Evolutionary conservation across 2,329 filamentous ascomycete genomes (phyloP).

Genomic region (Neonectria magnoliae): DNA sequence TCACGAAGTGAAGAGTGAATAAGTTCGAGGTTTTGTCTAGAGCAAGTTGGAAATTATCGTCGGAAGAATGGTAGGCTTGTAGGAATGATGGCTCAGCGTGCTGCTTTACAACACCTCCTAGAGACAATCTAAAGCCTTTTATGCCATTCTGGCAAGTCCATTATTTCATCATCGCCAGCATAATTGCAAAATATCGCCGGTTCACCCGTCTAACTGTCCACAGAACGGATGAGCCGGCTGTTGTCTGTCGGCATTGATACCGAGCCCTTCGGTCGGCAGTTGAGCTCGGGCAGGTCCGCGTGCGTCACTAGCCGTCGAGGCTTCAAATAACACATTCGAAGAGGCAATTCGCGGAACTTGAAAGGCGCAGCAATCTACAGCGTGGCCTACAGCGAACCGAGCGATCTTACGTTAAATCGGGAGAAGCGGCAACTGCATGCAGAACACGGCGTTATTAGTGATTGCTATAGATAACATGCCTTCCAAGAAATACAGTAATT

Average conservation of each 20-base stretch:
- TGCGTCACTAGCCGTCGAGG: background rate
- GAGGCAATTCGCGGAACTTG: background rate
- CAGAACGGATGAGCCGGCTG: background rate
- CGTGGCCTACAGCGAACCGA: background rate
- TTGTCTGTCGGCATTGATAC: background rate
- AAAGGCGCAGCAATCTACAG: background rate
- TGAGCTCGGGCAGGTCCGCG: background rate
- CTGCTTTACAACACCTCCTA: background rate
- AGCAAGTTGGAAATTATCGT: background rate
- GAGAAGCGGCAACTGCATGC: background rate
- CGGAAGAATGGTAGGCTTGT: background rate
- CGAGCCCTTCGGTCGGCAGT: background rate
- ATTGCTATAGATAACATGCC: too few species aligned
- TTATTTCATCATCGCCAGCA: too few species aligned
- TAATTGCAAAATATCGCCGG: background rate
- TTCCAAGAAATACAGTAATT: background rate
- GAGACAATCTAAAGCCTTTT: background rate
- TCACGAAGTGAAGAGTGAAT: background rate
- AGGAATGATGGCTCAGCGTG: background rate
- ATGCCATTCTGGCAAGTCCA: background rate
- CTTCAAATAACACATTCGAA: background rate
- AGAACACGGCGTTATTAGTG: too few species aligned
- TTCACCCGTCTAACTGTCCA: background rate
- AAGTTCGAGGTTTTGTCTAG: background rate
- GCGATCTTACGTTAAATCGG: background rate